phyloP scores from a whole-genome alignment of 345 rosid genomes.

The Cardamine occulta region DNA sequence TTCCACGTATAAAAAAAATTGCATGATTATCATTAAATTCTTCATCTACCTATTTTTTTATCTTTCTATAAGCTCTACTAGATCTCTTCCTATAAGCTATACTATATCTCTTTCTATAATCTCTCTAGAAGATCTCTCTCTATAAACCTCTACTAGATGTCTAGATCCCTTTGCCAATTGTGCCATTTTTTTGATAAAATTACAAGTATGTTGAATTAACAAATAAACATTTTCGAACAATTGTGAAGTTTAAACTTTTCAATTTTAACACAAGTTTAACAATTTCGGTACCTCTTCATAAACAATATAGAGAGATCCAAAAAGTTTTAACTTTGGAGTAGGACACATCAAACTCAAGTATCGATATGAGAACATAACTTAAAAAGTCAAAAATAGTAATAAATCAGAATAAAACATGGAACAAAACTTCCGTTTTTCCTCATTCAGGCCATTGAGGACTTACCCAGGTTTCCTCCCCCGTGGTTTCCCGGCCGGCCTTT shows the following conservation, averaged over 20 bases:
- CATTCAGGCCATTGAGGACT: slow-evolving; percentile 7
- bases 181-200: too few species aligned
- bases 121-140: too few species aligned
- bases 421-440: slow-evolving; percentile 12
- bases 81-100: too few species aligned
- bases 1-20: not conserved
- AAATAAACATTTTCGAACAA: not conserved
- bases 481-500: slow-evolving; percentile 42
- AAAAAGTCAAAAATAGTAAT: not conserved
- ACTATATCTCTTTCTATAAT: too few species aligned
- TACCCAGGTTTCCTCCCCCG: slow-evolving; percentile 45
- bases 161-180: too few species aligned
- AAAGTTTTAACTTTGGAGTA: slow-evolving; percentile 18
- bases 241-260: not conserved
- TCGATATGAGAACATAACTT: not conserved
- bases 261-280: not conserved
- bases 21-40: too few species aligned
- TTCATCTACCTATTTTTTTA: too few species aligned
- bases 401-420: slow-evolving; percentile 12
- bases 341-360: not conserved
- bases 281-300: not conserved
- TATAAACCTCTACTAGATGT: too few species aligned
- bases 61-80: too few species aligned
- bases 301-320: slow-evolving; percentile 3
- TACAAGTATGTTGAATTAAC: too few species aligned